Percentiles rank a stretch among this genome's conserved stretches.
Conservation (phyloP, 2,329 filamentous ascomycete species). For the Neopestalotiopsis clavispora region DNA sequence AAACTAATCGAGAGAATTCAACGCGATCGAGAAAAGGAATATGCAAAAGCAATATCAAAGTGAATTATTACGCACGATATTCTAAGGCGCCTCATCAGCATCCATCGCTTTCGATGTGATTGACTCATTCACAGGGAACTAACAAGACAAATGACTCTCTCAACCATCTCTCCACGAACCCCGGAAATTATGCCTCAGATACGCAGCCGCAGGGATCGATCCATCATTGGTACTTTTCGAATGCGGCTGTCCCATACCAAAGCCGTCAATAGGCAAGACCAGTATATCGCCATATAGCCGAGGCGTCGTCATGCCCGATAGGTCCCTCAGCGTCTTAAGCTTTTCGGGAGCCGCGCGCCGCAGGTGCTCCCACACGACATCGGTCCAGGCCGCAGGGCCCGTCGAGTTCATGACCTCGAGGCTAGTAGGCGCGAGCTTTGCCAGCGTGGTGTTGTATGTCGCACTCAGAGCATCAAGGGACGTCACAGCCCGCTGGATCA, state of each 20-base stretch:
- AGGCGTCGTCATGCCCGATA: constrained; percentile 22
- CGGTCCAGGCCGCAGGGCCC: constrained; percentile 38
- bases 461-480: constrained; percentile 25
- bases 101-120: background rate
- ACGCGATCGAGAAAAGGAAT: no score
- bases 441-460: constrained; percentile 15
- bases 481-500: constrained; percentile 29
- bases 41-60: no score
- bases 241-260: constrained; percentile 34
- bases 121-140: background rate
- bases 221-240: constrained; percentile 34
- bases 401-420: constrained; percentile 38
- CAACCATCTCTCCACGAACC: constrained; percentile 26
- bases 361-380: constrained; percentile 35
- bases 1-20: no score
- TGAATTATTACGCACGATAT: background rate
- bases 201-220: constrained; percentile 28
- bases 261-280: constrained; percentile 30
- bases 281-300: constrained; percentile 25
- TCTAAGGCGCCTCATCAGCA: background rate
- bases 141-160: background rate
- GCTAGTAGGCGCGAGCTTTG: constrained; percentile 26
- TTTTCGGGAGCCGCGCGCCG: constrained; percentile 24
- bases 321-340: constrained; percentile 20
- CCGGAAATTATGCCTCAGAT: constrained; percentile 32